Evolutionary conservation across 805 yeast species (phyloP), one percentile per base, ranked within the genome.

Genomic region (Nakazawaea ambrosiae): DNA sequence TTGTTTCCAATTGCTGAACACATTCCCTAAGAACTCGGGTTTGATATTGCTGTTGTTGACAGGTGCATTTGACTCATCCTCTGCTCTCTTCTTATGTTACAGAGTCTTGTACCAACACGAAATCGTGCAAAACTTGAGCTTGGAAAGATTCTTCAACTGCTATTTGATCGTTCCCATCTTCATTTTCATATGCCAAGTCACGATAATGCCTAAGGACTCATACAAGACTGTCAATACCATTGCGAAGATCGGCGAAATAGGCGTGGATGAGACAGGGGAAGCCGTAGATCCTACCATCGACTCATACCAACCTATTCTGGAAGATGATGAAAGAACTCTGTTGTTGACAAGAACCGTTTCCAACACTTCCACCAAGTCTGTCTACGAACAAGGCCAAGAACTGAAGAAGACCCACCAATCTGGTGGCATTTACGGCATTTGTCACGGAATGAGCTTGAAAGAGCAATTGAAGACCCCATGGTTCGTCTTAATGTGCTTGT

Each of bases 41-140:
- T 69, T 84, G 32, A 68, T 88, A 16, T 61, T 88, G 46, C 95
- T 96, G 0, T 58, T 86, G 14, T 61, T 89, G 35, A 86, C 96
- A 0, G 97, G 97, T n/a, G 88, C 96, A 0, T 88, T 89, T 53
- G 97, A 90, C 57, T 71, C 95, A 0, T 84, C 95, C 2, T 78
- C 94, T n/a, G 96, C 95, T 0, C 69, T 89, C 33, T 89, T 89
- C 53, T 65, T 87, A 48, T 48, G 73, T 9, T 90, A 88, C 62
- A 65, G 95, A 48, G 43, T 87, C 14, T 50, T 72, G 10, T 88
- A 83, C 57, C 77, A 74, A 45, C 53, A 52, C 10, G 43, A 65
- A 42, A 56, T 57, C 37, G 42, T 65, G 34, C 37, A 53, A 12
- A 44, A 58, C 24, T 48, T 81, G 18, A 49, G 75, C 0, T 51